Base-by-base conservation (phyloP, 306 rosid genomes). In the Mucuna pruriens region DNA sequence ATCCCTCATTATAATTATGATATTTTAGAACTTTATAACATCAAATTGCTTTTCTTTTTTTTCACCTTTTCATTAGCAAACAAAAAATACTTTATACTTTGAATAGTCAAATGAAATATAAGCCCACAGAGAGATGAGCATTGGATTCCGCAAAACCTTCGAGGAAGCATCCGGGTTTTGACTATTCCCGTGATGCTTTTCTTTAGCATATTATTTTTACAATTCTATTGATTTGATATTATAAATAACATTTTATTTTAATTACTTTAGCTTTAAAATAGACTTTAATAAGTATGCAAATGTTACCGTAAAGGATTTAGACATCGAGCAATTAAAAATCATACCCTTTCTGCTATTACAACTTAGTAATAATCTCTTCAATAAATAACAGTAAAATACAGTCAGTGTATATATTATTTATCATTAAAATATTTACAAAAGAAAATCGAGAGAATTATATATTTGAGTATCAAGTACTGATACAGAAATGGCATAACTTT, bases 101-200 rank as follows among this genome's bases (percentile, higher is more conserved):
- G 44, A 36, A 67, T 4, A 44, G 83, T 83, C 86, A 78, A 78
- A 72, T 33, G n/a, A 16, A 38, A 68, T 0, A 12, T 6, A 23
- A 5, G 57, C 64, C 64, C 77, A 44, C 12, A 51, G 31, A 26
- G 5, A 17, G 12, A 33, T 20, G 38, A 71, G 6, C 17, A 20
- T n/a, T 49, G 42, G 60, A 22, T 1, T 16, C 6, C 3, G 19
- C 48, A n/a, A 16, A 15, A 38, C 40, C 52, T 62, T 71, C 16
- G 0, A 39, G 20, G 49, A 77, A 61, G 29, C 79, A 36, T 29
- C 72, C 69, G 0, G 17, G 15, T 40, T 62, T 77, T 71, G 75
- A 38, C 75, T 58, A 23, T 76, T 68, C 12, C 10, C n/a, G 3
- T 39, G 40, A 17, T 45, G 64, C 42, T 66, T 67, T 40, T 11